phyloP scores from a whole-genome alignment of 2,329 filamentous ascomycete species.

The Cercospora sp. region DNA sequence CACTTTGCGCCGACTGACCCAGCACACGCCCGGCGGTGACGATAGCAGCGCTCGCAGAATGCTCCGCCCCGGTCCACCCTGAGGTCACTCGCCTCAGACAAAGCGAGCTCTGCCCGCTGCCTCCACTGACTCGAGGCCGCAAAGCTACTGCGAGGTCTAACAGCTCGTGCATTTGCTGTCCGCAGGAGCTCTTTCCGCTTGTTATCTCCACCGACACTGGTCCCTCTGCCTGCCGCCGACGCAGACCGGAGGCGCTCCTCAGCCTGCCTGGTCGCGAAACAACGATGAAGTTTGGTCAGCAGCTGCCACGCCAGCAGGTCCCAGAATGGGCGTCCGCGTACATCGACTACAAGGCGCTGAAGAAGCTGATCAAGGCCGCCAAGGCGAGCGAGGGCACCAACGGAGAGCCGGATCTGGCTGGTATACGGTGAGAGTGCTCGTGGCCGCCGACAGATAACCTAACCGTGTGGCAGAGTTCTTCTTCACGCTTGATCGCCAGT shows the following conservation, averaged over 20 bases:
- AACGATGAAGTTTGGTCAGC: constrained; percentile 49
- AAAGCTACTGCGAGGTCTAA: constrained; percentile 1
- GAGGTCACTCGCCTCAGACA: not conserved
- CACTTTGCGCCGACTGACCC: constrained; percentile 2
- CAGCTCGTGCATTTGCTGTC: constrained; percentile 2
- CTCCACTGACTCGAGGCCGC: not conserved
- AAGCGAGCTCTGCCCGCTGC: not conserved
- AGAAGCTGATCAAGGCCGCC: constrained; percentile 89
- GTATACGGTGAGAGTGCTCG: constrained; percentile 56
- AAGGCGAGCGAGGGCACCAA: constrained; percentile 56
- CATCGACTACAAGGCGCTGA: constrained; percentile 87
- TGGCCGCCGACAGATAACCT: constrained; percentile 28
- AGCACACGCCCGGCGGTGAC: not conserved
- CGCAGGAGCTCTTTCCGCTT: not conserved
- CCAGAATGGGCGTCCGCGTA: constrained; percentile 83
- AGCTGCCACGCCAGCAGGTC: constrained; percentile 76
- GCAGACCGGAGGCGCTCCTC: constrained; percentile 4
- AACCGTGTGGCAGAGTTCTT: constrained; percentile 73
- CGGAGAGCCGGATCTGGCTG: constrained; percentile 81
- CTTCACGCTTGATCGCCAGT: constrained; percentile 91
- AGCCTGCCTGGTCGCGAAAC: not conserved
- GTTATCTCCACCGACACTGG: not conserved
- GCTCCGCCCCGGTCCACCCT: not conserved
- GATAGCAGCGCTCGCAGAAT: not conserved
- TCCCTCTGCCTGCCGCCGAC: constrained; percentile 2